phyloP scores from a whole-genome alignment of 345 rosid species.

The Euphorbia tirucalli region DNA sequence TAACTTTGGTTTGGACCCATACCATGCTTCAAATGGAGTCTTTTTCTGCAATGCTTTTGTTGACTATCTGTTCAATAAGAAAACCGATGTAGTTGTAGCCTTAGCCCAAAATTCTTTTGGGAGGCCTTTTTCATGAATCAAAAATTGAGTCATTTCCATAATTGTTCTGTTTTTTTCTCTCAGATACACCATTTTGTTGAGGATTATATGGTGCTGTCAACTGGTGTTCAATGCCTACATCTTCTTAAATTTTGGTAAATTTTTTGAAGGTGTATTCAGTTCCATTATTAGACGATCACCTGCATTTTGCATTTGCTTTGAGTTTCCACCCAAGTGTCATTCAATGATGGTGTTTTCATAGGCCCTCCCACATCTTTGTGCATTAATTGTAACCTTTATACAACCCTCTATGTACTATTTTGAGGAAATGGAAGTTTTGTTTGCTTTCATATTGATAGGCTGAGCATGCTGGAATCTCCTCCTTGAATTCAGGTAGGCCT shows the following conservation, averaged over 20 bases:
- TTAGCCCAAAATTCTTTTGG: neutral
- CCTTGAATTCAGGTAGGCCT: conserved; percentile 2
- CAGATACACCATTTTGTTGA: neutral
- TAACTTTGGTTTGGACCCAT: neutral
- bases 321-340: neutral
- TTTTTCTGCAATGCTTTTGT: too few species aligned
- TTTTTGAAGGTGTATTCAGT: neutral
- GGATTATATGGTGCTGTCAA: too few species aligned
- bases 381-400: neutral
- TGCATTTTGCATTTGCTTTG: neutral
- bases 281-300: neutral
- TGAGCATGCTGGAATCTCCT: too few species aligned
- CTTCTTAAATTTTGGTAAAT: neutral
- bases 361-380: too few species aligned
- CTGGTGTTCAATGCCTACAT: too few species aligned
- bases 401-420: neutral
- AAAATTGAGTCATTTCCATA: neutral
- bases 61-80: neutral
- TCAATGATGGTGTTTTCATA: neutral
- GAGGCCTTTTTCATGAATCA: too few species aligned
- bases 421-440: too few species aligned
- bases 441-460: too few species aligned
- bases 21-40: neutral
- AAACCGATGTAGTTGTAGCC: neutral
- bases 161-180: neutral